Evolutionary conservation across 208 protist species (phyloP).

Genomic region (Angomonas desouzai): DNA sequence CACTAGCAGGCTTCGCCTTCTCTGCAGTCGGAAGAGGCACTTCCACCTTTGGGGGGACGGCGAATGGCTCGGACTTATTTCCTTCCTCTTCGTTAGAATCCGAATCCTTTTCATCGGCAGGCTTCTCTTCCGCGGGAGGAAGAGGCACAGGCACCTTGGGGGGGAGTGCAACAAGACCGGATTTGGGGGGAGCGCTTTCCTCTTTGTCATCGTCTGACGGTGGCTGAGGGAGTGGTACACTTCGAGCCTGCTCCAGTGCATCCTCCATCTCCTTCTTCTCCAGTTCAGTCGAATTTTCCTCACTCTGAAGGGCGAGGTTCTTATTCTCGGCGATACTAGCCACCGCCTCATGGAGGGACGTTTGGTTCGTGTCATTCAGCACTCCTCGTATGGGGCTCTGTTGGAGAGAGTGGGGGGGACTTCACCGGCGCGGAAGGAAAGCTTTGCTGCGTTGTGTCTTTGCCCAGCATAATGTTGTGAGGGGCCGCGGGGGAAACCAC

Average conservation of each 20-base stretch:
- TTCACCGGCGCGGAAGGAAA: background rate
- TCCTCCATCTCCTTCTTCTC: background rate
- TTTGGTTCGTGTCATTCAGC: background rate
- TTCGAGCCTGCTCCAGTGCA: background rate
- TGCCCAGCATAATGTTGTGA: background rate
- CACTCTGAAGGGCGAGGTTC: background rate
- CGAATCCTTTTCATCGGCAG: background rate
- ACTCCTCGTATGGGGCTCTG: background rate
- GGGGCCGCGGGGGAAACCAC: background rate
- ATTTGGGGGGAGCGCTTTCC: background rate
- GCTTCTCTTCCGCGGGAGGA: background rate
- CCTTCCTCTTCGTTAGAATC: background rate
- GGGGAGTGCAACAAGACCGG: background rate
- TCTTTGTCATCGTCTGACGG: background rate
- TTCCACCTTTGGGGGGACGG: constrained; percentile 10
- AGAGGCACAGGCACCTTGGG: background rate
- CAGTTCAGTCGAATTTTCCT: background rate
- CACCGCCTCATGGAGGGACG: background rate
- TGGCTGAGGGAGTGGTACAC: background rate
- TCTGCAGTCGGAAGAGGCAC: constrained; percentile 12
- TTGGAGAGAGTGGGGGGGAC: background rate
- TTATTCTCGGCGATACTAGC: background rate
- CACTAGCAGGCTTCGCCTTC: background rate
- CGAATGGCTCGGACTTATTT: background rate
- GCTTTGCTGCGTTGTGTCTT: background rate